Evolutionary conservation across 352 stramenopile species (phyloP).

Genomic region (Phytopythium helicoides): DNA sequence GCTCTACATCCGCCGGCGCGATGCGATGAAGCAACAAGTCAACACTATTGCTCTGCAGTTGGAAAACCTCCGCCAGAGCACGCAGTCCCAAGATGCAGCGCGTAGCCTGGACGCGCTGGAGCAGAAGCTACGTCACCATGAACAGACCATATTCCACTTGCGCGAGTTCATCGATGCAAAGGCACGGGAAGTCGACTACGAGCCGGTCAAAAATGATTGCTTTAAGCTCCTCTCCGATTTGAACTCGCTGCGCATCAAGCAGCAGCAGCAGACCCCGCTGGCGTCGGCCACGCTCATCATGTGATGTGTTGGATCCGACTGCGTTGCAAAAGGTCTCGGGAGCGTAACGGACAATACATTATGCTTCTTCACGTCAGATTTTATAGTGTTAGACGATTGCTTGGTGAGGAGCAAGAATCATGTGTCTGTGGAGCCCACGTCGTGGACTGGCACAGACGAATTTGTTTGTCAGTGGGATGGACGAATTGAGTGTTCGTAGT

Average conservation of each 20-base stretch:
- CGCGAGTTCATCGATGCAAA: slow-evolving; percentile 89
- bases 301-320: background rate
- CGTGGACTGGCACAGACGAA: too few relatives aligned
- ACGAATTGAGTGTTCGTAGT: too few relatives aligned
- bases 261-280: slow-evolving; percentile 22
- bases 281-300: slow-evolving; percentile 14
- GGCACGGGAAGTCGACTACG: slow-evolving; percentile 87
- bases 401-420: background rate
- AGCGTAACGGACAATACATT: too few relatives aligned
- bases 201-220: slow-evolving; percentile 82
- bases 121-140: slow-evolving; percentile 88
- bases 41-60: slow-evolving; percentile 54
- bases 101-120: slow-evolving; percentile 84
- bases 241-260: slow-evolving; percentile 68
- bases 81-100: slow-evolving; percentile 67
- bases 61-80: slow-evolving; percentile 77
- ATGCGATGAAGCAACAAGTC: slow-evolving; percentile 87
- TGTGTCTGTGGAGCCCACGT: background rate
- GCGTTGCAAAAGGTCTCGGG: too few relatives aligned
- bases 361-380: too few relatives aligned
- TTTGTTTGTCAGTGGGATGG: too few relatives aligned
- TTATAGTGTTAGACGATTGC: too few relatives aligned
- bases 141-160: slow-evolving; percentile 92
- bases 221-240: slow-evolving; percentile 70
- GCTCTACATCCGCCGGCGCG: slow-evolving; percentile 82